phyloP scores from a whole-genome alignment of 768 basidiomycete genomes.

The Kwoniella dendrophila region DNA sequence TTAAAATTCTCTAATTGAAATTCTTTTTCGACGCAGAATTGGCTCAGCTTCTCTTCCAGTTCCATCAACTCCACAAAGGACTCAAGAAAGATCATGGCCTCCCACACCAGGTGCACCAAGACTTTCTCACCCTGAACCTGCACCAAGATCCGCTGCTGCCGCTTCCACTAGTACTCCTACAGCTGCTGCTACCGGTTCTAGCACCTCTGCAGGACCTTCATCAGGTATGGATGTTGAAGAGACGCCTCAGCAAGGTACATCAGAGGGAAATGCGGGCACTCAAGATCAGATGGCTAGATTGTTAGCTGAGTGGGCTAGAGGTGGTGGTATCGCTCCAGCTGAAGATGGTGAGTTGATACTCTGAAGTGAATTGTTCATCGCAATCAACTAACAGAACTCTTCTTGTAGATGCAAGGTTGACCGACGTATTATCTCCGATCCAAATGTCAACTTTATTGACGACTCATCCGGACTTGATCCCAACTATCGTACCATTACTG shows the following conservation, averaged over 20 bases:
- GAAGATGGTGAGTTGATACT: conserved; percentile 20
- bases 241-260: conserved; percentile 1
- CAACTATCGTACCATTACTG: conserved; percentile 75
- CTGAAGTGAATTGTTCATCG: too few relatives aligned
- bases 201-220: conserved; percentile 5
- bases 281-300: conserved; percentile 45
- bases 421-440: conserved; percentile 47
- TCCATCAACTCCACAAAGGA: conserved; percentile 18
- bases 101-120: conserved; percentile 41
- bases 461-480: conserved; percentile 64
- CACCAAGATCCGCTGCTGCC: conserved; percentile 19
- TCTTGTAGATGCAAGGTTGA: conserved; percentile 40
- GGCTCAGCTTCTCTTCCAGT: conserved; percentile 29
- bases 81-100: conserved; percentile 31
- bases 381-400: not conserved
- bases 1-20: too few relatives aligned
- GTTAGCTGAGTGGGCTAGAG: conserved; percentile 40
- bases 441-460: conserved; percentile 63
- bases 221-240: conserved; percentile 20
- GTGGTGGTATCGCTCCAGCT: conserved; percentile 32
- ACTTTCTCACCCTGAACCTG: conserved; percentile 31
- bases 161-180: not conserved
- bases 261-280: not conserved
- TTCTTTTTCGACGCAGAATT: conserved; percentile 8
- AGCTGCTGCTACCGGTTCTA: conserved; percentile 4